Conservation (phyloP, 345 rosid species). For the Hibiscus tridactylites region DNA sequence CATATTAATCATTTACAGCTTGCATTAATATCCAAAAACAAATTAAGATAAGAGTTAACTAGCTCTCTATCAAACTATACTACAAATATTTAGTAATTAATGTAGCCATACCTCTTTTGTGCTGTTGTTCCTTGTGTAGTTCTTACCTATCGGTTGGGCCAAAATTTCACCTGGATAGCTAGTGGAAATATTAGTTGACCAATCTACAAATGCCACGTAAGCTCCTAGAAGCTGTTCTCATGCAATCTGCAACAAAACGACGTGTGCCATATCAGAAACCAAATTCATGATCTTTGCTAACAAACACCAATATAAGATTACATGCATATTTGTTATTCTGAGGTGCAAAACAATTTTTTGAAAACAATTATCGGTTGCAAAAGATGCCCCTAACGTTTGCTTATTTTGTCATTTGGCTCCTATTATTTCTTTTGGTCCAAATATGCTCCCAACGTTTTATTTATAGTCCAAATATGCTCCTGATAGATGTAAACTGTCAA, state of each 20-base stretch:
- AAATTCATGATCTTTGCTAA: too few relatives aligned
- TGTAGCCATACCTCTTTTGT: not conserved
- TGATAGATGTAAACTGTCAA: too few relatives aligned
- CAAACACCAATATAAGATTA: too few relatives aligned
- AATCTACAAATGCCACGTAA: not conserved
- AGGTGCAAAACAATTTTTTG: too few relatives aligned
- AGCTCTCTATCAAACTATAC: not conserved
- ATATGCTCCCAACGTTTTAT: too few relatives aligned
- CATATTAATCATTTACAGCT: not conserved
- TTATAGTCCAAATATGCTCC: too few relatives aligned
- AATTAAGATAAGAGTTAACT: not conserved
- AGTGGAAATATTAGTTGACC: not conserved
- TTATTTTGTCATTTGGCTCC: too few relatives aligned
- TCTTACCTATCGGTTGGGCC: not conserved
- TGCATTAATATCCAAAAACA: not conserved
- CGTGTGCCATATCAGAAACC: not conserved
- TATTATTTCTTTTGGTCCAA: too few relatives aligned
- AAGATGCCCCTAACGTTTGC: too few relatives aligned
- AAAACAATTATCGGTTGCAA: too few relatives aligned
- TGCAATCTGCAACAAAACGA: not conserved
- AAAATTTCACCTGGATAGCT: not conserved
- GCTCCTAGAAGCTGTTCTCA: not conserved
- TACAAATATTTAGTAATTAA: not conserved
- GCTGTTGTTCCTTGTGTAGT: not conserved
- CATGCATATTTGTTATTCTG: too few relatives aligned